Evolutionary conservation across 73 alveolate species (phyloP), one percentile per base, ranked within the genome.

Genomic region (Stentor roeselii): DNA sequence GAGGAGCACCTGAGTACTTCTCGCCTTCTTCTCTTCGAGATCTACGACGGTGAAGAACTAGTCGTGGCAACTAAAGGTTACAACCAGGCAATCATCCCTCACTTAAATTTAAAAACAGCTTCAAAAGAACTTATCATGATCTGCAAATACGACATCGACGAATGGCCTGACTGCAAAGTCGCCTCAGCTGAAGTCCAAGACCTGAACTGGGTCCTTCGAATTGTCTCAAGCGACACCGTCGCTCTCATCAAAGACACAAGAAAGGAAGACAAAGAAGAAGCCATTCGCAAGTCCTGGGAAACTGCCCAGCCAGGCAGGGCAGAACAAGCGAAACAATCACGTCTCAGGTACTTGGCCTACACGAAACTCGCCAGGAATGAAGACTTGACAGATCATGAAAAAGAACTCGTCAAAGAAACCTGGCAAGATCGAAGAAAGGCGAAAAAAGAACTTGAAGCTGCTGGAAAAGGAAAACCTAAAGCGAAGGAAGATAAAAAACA

Each of bases 241-340:
- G 98, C 98, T 60, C 82, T 97, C 30, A 92, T 93, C 3, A 94
- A 94, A 93, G 99, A 97, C 87, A 95, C 99, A 59, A 94, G 93
- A 60, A 95, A 96, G 75, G 99, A 97, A 88, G 99, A 97, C 75
- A 90, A 89, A 87, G 99, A 97, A 84, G 92, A 94, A 67, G 98
- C 96, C 36, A 84, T 95, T 80, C 90, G 94, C 83, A 93, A 92
- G 58, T 87, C 96, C 11, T 97, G 99, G 99, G 99, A 97, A 88
- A 94, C 87, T 39, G 89, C 90, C 41, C 99, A 97, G 67, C 99
- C 99, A 3, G 99, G 99, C 21, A 89, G 99, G 75, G 98, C 98
- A 61, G 99, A 90, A 82, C 95, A 93, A 83, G 98, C 99, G 2
- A 97, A 97, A 87, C 91, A 87, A 32, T 84, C 98, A n/a, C 87